Evolutionary conservation across 148 eudicot genomes (phyloP), one percentile per base, ranked within the genome.

Genomic region (Fagopyrum homotropicum): DNA sequence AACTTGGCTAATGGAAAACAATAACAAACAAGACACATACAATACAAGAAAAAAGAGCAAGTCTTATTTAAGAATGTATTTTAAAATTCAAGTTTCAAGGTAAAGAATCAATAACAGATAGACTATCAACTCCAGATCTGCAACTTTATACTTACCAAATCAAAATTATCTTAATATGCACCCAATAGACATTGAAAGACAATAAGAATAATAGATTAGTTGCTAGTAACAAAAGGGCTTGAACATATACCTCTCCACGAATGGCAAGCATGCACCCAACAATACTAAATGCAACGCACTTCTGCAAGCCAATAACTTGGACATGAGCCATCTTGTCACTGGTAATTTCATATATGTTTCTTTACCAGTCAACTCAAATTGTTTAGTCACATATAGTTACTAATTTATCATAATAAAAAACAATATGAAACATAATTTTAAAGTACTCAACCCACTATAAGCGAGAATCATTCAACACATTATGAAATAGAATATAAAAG

Each of bases 261-360:
- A 81, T 81, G 52, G 97, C 97, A 76, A 95, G 86, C 86, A 81
- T 88, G 71, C 90, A 89, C 79, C 98, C 99, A 83, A 90, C 98
- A 74, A 86, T 68, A 80, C 99, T 92, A 75, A 92, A 95, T 64
- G 89, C 90, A 59, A 89, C 47, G 83, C 98, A 92, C 72, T 80
- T 92, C 79, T 92, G 97, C 45, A 59, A 81, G 77, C 93, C 97
- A 75, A 91, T 83, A 68, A 84, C 86, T 82, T 92, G 88, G 56
- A 92, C 87, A 73, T 86, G 85, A 78, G 83, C 74, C 48, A 81
- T 66, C 50, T 90, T 80, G 84, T 90, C 80, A 80, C 75, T 73
- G 79, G 75, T 75, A 95, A 75, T 76, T 91, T 81, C 68, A 81
- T 56, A 45, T 81, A 76, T 68, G 71, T 72, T 78, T 85, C 94